Base-by-base conservation (phyloP, 805 yeast species). In the Saccharomycopsis sp. region DNA sequence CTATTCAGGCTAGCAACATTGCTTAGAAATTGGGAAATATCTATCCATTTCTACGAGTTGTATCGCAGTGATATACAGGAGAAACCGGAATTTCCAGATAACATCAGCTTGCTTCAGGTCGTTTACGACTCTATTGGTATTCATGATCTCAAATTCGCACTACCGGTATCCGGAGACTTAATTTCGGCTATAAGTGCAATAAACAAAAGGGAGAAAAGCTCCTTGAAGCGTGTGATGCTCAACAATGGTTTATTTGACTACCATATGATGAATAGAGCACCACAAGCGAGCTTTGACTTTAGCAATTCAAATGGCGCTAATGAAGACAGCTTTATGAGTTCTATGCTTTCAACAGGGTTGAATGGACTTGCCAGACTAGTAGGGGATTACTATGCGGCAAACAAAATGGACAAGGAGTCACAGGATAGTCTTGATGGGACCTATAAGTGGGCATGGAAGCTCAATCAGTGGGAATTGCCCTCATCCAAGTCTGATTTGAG, bases 401-500 rank as follows among this genome's bases (percentile, higher is more conserved):
- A 50, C 12, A n/a, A 23, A 2, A 48, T 18, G 1, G n/a, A 50
- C 2, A 44, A 7, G 15, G 29, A 41, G 23, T 20, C 41, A 4
- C 9, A 21, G 7, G 44, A 59, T 0, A 2, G 40, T 0, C 53
- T 57, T 4, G 63, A 64, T 9, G 54, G 68, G 23, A 58, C 70
- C 1, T 87, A 78, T 66, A 82, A 79, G 58, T 84, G 90, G 81
- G 80, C 84, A 0, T 85, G 97, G 90, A 87, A 87, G 65, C 69
- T 91, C 47, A 80, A 78, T 50, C 79, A 81, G 53, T 91, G 97
- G 97, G 86, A 85, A 56, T 60, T 87, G 1, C 89, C 95, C 0
- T 61, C 67, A 0, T 75, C 84, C 0, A 67, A 65, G 1, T 62
- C 59, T 0, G 66, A 78, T 0, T 54, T 56, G 0, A 68, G 73